phyloP scores from a whole-genome alignment of 192 early-diverging fungal genomes.

The Phlyctochytrium arcticum region DNA sequence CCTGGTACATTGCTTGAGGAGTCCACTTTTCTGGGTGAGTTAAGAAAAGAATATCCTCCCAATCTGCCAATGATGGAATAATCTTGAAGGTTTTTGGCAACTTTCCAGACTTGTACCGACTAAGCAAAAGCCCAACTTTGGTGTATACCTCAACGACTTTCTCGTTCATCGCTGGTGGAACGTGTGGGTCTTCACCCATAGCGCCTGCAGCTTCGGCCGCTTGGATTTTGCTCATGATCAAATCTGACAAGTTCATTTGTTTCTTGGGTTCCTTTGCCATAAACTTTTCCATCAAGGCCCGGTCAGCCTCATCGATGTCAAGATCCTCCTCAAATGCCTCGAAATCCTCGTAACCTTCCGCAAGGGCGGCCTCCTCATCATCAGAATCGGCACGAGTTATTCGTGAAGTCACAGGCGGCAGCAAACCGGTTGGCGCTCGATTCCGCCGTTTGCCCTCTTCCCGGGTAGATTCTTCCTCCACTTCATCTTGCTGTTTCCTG shows the following conservation, averaged over 20 bases:
- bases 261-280: conserved; percentile 77
- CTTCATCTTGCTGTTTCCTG: conserved; percentile 86
- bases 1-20: conserved; percentile 93
- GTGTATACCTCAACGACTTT: conserved; percentile 95
- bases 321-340: conserved; percentile 67
- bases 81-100: conserved; percentile 99
- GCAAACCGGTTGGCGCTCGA: too few relatives aligned
- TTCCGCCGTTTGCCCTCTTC: background rate
- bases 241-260: conserved; percentile 87
- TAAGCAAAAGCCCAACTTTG: conserved; percentile 85
- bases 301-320: conserved; percentile 78
- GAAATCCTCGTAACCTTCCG: conserved; percentile 59
- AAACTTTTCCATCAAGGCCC: conserved; percentile 83
- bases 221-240: conserved; percentile 95
- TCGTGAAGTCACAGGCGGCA: background rate
- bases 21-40: conserved; percentile 92
- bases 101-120: conserved; percentile 89
- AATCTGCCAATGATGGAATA: conserved; percentile 89
- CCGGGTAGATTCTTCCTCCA: conserved; percentile 41
- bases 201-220: conserved; percentile 47
- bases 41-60: conserved; percentile 94
- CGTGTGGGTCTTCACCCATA: conserved; percentile 22
- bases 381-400: conserved; percentile 19
- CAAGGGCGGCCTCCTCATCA: conserved; percentile 55
- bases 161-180: conserved; percentile 58